Base-by-base conservation (phyloP, 2,329 filamentous ascomycete species). In the Acrodontium crateriforme region DNA sequence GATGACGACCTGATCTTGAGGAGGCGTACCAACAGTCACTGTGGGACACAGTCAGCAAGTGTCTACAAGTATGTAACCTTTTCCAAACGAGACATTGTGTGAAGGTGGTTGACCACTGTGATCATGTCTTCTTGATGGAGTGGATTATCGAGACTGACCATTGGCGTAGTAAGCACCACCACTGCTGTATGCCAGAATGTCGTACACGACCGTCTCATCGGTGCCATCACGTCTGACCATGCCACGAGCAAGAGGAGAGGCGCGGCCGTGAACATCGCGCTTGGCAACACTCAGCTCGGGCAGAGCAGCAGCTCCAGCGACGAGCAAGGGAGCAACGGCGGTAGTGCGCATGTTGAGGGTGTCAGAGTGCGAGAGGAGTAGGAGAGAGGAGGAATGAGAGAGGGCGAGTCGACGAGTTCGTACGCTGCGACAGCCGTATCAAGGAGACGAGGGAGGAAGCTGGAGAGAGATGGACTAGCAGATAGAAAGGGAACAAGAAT, bases 161-260 rank as follows among this genome's bases (percentile, higher is more conserved):
- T 52, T 52, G 17, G 46, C 44, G 35, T 52, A 52, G 32, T 52
- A 52, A 25, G 47, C 48, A 19, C 48, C 48, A 12, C 48, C 48
- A 14, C 23, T 28, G 30, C 37, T 44, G 42, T 44, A 52, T 10
- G 42, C 41, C 27, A 45, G 24, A 17, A 52, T 42, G 28, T 50
- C 40, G 28, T 39, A 52, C 20, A 49, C 38, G 21, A 40, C 46
- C 7, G 46, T 47, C 22, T 37, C 32, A 5, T 49, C 41, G 3
- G 38, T 43, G 7, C 39, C 37, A 6, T 27, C 34, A 30, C 37
- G 15, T 34, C 31, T 31, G 24, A 38, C 15, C 16, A 32, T 11
- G 22, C 31, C 19, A 16, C 35, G 34, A 17, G 33, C 34, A 18
- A 31, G 29, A 10, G 27, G 24, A 16, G 34, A 34, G 17, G 31